Base-by-base conservation (phyloP, 352 stramenopile genomes). In the Pythium plurisporium region DNA sequence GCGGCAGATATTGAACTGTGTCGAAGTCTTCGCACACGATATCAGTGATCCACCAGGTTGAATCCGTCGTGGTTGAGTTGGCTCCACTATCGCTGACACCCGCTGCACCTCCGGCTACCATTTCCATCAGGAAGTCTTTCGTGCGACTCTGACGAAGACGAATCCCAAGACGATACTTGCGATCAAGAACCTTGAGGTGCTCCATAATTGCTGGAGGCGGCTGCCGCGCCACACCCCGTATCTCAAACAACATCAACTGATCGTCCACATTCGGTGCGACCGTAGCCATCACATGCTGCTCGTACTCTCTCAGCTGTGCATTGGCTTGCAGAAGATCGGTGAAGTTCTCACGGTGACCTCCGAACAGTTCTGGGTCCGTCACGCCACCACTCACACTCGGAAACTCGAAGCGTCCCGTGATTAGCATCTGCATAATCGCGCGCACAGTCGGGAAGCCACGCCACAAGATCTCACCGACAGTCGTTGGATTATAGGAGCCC, bases 61-160 rank as follows among this genome's bases (percentile, higher is more conserved):
- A 70, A 8, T 63, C 61, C 5, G 49, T 53, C 29, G 51, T 52
- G 9, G 42, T 42, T 1, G 37, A 20, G 23, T 47, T 48, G 38
- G 38, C 42, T 41, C 50, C 63, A 47, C 48, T 23, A 34, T 49
- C 51, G 11, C 6, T 29, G 12, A 50, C 40, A 25, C 38, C 26
- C 2, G 51, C 38, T 4, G 17, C 53, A 40, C 55, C 83, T 52
- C 34, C 74, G 68, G 37, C 59, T 22, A 95, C 82, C 85, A 95
- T 95, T 43, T 93, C 82, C 80, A 92, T 95, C 2, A 95, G 55
- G 38, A 95, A 95, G 44, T 93, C 85, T 19, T 76, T 85, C 34
- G 70, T 74, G 31, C 85, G 75, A 42, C 77, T 89, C 54, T 93
- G 79, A 3, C 85, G 85, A 57, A 95, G 71, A 23, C 85, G 81